These are phyloP conservation scores for Kazachstania africana DNA, from an alignment of 805 yeast species.

Conservation along the genomic window DNA sequence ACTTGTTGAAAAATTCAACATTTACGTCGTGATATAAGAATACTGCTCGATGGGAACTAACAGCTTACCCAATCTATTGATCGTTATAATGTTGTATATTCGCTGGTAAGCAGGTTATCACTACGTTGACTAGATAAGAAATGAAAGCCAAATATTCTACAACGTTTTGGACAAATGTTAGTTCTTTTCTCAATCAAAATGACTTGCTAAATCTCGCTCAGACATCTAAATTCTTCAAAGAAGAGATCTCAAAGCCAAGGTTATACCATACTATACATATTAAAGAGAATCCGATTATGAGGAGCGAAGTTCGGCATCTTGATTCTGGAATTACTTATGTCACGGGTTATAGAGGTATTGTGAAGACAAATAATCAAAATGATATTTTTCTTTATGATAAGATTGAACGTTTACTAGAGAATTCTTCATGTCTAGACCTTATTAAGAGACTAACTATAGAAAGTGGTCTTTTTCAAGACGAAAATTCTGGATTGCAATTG, in stretches of 20 bases:
- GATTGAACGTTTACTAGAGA: constrained; percentile 31
- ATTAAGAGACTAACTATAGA: constrained; percentile 29
- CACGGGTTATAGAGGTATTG: constrained; percentile 27
- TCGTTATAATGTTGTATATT: too few relatives aligned
- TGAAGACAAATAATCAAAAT: constrained; percentile 28
- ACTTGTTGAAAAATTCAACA: too few relatives aligned
- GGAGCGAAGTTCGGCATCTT: constrained; percentile 20
- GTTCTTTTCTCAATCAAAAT: constrained; percentile 30
- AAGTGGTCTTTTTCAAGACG: constrained; percentile 22
- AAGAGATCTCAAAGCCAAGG: constrained; percentile 21
- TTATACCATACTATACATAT: constrained; percentile 31
- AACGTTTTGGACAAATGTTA: constrained; percentile 5
- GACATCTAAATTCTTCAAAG: constrained; percentile 23
- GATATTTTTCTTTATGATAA: constrained; percentile 28
- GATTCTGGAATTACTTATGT: constrained; percentile 30
- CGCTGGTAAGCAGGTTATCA: too few relatives aligned
- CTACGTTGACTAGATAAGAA: too few relatives aligned
- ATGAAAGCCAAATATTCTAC: too few relatives aligned
- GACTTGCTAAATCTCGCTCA: constrained; percentile 26
- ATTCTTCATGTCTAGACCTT: constrained; percentile 20
- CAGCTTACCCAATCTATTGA: too few relatives aligned
- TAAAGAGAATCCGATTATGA: constrained; percentile 25
- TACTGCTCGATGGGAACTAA: too few relatives aligned
- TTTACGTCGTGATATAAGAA: too few relatives aligned
- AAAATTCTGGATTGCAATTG: too few relatives aligned